phyloP scores from a whole-genome alignment of 2,329 filamentous ascomycete species.

The Ascochyta fabae region DNA sequence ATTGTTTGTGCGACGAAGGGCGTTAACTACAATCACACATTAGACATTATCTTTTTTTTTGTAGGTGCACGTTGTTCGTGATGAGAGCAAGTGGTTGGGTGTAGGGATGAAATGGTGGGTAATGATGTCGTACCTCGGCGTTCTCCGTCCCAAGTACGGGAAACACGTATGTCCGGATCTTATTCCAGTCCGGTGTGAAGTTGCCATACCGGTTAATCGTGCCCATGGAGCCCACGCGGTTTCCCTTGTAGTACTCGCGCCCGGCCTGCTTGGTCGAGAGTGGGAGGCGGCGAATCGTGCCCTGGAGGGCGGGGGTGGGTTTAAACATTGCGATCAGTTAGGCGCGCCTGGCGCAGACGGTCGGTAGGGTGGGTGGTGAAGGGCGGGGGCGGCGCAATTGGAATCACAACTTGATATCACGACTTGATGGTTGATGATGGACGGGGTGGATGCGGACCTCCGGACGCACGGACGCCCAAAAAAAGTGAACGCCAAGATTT shows the following conservation, averaged over 20 bases:
- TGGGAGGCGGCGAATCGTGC: constrained; percentile 74
- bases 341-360: background rate
- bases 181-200: constrained; percentile 82
- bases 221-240: constrained; percentile 85
- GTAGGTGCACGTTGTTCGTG: no score
- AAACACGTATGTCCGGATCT: constrained; percentile 89
- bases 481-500: constrained; percentile 37
- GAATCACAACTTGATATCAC: background rate
- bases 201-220: constrained; percentile 81
- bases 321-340: constrained; percentile 60
- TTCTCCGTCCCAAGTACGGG: constrained; percentile 69
- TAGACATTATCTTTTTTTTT: background rate
- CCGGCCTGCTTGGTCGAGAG: constrained; percentile 93
- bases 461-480: constrained; percentile 17
- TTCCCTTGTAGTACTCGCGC: constrained; percentile 98
- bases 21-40: constrained; percentile 64
- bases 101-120: no score
- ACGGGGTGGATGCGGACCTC: constrained; percentile 13
- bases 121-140: constrained; percentile 27
- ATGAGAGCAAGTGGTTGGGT: no score
- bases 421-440: constrained; percentile 6
- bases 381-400: constrained; percentile 16
- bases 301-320: constrained; percentile 70
- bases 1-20: constrained; percentile 76
- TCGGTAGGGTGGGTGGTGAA: constrained; percentile 6